Base-by-base conservation (phyloP, 108 stramenopile species). In the Seminavis robusta region DNA sequence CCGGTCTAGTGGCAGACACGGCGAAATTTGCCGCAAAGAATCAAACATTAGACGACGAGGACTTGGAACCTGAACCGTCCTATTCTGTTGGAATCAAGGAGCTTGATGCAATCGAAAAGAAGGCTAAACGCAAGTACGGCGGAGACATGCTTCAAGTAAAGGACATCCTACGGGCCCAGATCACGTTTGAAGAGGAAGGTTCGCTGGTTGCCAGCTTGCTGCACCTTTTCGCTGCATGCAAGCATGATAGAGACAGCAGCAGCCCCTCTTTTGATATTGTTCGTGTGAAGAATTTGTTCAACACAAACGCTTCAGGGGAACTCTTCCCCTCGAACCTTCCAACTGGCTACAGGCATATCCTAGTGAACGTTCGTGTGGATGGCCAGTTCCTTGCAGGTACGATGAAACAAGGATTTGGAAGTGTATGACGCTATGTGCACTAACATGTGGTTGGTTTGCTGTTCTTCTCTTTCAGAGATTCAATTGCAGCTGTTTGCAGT, bases 231-330 rank as follows among this genome's bases (percentile, higher is more conserved):
- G 9, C 8, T 8, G 5, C 38, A 9, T 17, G 19, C 6, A 19
- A 56, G 27, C 11, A 56, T 5, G 15, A 16, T 24, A 19, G 38
- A 45, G 8, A 16, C 48, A 34, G 5, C 42, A 58, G 3, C 28
- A 19, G 28, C 52, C 20, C 16, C 13, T 51, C 6, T 31, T 60
- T 74, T 27, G 44, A 60, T 40, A 69, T 78, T 25, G 49, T 72
- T 0, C 79, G 79, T 3, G 20, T 80, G 45, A 80, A 80, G 38
- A 80, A 80, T 55, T 33, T 76, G 19, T 80, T 80, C 34, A 2
- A 33, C 44, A 50, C 7, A 13, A 48, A 32, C 15, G 32, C 59
- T 17, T 4, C 41, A 4, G 52, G 52, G 25, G 29, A 4, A 15
- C 50, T 52, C 20, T 41, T 56, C 16, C 30, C 24, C 11, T 23